These are phyloP conservation scores for Mortierella alpina DNA, from an alignment of 192 early-diverging fungal species.

Conservation along the genomic window DNA sequence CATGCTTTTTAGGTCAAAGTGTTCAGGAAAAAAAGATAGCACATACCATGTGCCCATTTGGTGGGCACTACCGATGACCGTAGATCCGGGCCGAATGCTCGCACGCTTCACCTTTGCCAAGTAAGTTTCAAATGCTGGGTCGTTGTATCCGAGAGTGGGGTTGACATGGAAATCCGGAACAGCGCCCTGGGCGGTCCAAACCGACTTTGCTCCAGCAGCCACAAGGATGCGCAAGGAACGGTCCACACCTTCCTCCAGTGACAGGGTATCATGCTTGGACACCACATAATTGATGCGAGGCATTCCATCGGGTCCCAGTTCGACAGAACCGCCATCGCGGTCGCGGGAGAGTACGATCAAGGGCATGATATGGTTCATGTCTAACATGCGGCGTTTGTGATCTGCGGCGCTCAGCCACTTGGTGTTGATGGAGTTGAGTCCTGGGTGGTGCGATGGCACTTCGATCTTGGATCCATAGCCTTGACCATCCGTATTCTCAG, in stretches of 20 bases:
- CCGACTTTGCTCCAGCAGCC: slow-evolving; percentile 71
- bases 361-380: slow-evolving; percentile 59
- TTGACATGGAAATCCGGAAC: slow-evolving; percentile 59
- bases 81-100: slow-evolving; percentile 47
- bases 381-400: slow-evolving; percentile 65
- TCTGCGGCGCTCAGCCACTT: slow-evolving; percentile 63
- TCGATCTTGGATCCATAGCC: slow-evolving; percentile 78
- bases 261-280: slow-evolving; percentile 61
- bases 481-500: slow-evolving; percentile 68
- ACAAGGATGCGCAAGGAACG: slow-evolving; percentile 62
- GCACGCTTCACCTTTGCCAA: slow-evolving; percentile 32
- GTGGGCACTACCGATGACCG: slow-evolving; percentile 66
- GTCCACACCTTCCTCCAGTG: slow-evolving; percentile 59
- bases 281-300: slow-evolving; percentile 62
- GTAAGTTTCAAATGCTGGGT: slow-evolving; percentile 49
- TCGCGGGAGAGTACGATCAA: slow-evolving; percentile 72
- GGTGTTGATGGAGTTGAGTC: slow-evolving; percentile 44
- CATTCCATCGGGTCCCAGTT: slow-evolving; percentile 53
- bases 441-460: slow-evolving; percentile 68
- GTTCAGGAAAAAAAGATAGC: neutral
- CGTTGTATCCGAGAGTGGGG: slow-evolving; percentile 33
- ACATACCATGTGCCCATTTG: slow-evolving; percentile 74
- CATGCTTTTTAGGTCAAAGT: neutral
- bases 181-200: slow-evolving; percentile 64
- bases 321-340: slow-evolving; percentile 64